These are phyloP conservation scores for Monotropa hypopitys DNA, from an alignment of 179 eudicot genomes.

Conservation along the genomic window DNA sequence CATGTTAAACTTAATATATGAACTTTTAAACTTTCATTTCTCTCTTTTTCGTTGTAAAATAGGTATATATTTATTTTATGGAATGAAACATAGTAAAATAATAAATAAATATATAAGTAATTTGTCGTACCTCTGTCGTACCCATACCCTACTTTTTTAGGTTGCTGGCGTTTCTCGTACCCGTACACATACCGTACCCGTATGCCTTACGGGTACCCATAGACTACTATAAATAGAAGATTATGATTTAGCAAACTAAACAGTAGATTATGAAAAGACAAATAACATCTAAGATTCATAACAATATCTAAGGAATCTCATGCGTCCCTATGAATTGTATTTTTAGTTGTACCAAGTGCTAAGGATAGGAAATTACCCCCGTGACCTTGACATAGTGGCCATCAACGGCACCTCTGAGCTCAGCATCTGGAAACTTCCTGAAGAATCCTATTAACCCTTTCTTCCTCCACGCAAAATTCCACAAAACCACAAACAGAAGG, in stretches of 20 bases:
- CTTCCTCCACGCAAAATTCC: conserved; percentile 59
- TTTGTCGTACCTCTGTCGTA: too few relatives aligned
- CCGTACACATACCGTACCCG: too few relatives aligned
- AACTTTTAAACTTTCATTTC: too few relatives aligned
- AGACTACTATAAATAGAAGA: not conserved
- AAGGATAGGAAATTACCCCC: conserved; percentile 49
- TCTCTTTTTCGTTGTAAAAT: too few relatives aligned
- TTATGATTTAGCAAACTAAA: not conserved
- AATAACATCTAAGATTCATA: not conserved
- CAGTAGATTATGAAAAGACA: not conserved
- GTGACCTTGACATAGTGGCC: conserved; percentile 93
- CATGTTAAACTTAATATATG: too few relatives aligned
- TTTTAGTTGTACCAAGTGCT: not conserved
- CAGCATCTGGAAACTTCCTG: conserved; percentile 47
- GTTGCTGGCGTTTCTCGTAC: too few relatives aligned
- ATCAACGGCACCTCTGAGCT: conserved; percentile 82
- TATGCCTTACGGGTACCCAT: too few relatives aligned
- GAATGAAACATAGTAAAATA: too few relatives aligned
- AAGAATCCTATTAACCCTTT: conserved; percentile 50
- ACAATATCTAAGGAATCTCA: not conserved
- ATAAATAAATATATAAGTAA: too few relatives aligned
- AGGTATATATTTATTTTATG: too few relatives aligned
- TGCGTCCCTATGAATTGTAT: not conserved
- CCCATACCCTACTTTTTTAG: too few relatives aligned
- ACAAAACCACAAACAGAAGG: conserved; percentile 25